A percentile compares a stretch with the other conserved stretches of the same genome.
Conservation (phyloP, 2,329 filamentous ascomycete species). For the Penicillium sp. region DNA sequence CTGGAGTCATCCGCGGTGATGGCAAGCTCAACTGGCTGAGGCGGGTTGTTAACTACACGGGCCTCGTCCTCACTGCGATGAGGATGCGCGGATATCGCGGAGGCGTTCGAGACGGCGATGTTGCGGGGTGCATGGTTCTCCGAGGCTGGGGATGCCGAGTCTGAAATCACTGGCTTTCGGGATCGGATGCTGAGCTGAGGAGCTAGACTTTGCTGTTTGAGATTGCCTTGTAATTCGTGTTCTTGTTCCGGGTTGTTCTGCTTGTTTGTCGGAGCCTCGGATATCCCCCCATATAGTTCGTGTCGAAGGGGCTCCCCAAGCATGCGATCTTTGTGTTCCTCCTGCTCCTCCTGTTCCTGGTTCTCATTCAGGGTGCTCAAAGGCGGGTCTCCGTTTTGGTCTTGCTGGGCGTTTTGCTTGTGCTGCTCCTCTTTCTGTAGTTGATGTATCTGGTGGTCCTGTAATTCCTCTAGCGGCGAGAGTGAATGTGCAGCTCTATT, state of each 20-base stretch:
- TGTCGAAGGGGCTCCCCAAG: background rate
- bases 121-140: background rate
- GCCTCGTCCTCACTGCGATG: conserved; percentile 21
- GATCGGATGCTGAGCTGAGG: conserved; percentile 9
- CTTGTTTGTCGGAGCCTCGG: background rate
- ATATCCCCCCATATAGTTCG: background rate
- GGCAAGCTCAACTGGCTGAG: conserved; percentile 35
- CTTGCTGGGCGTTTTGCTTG: background rate
- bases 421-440: background rate
- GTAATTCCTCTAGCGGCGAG: background rate
- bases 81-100: conserved; percentile 15
- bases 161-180: conserved; percentile 5
- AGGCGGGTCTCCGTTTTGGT: background rate
- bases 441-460: background rate
- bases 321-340: background rate
- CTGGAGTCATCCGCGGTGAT: conserved; percentile 37
- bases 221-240: background rate
- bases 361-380: background rate
- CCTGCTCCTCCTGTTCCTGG: background rate
- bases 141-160: background rate
- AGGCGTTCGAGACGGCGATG: conserved; percentile 8
- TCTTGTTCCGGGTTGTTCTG: background rate
- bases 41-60: conserved; percentile 20
- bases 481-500: background rate
- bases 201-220: background rate